Conservation (phyloP, 2,329 filamentous ascomycete genomes). For the Colletotrichum chlorophyti region DNA sequence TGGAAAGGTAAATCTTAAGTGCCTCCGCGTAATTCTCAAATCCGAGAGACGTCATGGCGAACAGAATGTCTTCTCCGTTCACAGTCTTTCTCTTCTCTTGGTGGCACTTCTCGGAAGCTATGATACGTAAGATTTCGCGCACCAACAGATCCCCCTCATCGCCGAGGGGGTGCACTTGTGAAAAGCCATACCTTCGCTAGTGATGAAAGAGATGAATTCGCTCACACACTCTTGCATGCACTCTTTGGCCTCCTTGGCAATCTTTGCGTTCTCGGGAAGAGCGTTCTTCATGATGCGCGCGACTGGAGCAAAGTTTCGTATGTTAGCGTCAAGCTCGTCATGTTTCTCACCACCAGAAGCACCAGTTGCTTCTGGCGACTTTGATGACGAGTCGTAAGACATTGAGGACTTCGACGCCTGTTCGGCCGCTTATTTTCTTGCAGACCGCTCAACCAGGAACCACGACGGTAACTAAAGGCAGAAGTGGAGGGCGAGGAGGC, state of each 20-base stretch:
- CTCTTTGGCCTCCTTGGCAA: constrained; percentile 98
- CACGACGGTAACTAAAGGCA: constrained; percentile 12
- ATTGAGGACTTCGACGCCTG: constrained; percentile 49
- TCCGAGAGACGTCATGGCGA: constrained; percentile 97
- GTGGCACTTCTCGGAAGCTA: constrained; percentile 98
- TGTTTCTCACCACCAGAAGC: constrained; percentile 54
- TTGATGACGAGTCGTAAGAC: constrained; percentile 64
- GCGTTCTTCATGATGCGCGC: constrained; percentile 99
- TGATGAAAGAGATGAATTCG: constrained; percentile 99
- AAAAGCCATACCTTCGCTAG: constrained; percentile 83
- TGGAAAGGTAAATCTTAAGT: constrained; percentile 95
- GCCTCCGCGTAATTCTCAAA: constrained; percentile 99
- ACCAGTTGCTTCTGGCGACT: constrained; percentile 56
- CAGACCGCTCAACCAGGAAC: constrained; percentile 8
- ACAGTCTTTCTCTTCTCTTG: constrained; percentile 99
- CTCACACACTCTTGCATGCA: constrained; percentile 99
- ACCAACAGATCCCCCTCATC: constrained; percentile 21
- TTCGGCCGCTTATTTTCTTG: neutral
- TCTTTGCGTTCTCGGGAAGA: constrained; percentile 97
- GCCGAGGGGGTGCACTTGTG: neutral
- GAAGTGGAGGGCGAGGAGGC: constrained; percentile 1
- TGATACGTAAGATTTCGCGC: constrained; percentile 36
- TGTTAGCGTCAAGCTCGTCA: constrained; percentile 83
- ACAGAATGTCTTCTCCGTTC: constrained; percentile 97
- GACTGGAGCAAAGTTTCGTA: constrained; percentile 93